Evolutionary conservation across 192 early-diverging fungal species (phyloP).

Genomic region (Lobosporangium transversale): DNA sequence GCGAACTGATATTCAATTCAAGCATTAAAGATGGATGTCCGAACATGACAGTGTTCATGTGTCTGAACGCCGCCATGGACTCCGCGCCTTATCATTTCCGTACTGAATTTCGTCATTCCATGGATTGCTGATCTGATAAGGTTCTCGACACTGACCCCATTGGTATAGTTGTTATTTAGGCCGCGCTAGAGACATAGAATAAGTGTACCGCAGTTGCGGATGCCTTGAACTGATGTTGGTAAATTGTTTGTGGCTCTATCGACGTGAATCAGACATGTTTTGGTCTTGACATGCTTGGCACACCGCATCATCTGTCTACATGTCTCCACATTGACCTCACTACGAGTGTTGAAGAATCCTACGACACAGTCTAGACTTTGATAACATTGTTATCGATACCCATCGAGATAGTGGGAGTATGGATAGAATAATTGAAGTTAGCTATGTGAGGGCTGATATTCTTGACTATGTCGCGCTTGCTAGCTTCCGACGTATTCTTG

Average conservation of each 20-base stretch:
- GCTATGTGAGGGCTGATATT: conserved; percentile 9
- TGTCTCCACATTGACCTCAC: conserved; percentile 17
- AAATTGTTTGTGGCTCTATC: conserved; percentile 12
- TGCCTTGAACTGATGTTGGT: background rate
- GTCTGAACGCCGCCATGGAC: no score
- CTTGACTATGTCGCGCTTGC: background rate
- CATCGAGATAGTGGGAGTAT: conserved; percentile 16
- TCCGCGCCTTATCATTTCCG: no score
- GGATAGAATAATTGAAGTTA: conserved; percentile 17
- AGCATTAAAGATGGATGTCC: no score
- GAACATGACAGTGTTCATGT: no score
- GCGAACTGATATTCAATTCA: no score
- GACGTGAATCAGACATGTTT: conserved; percentile 9
- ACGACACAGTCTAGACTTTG: conserved; percentile 16
- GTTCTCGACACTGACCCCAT: no score
- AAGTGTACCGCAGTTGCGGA: conserved; percentile 9
- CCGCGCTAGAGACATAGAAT: no score
- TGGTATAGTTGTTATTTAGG: no score
- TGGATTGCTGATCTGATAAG: no score
- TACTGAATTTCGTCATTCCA: no score
- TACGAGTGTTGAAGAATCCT: conserved; percentile 18
- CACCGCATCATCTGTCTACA: conserved; percentile 21
- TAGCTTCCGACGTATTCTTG: background rate
- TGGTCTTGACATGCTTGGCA: conserved; percentile 7
- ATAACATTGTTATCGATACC: conserved; percentile 13